These are phyloP conservation scores for Pseudopithomyces maydicus DNA, from an alignment of 2,329 filamentous ascomycete genomes.

Conservation along the genomic window DNA sequence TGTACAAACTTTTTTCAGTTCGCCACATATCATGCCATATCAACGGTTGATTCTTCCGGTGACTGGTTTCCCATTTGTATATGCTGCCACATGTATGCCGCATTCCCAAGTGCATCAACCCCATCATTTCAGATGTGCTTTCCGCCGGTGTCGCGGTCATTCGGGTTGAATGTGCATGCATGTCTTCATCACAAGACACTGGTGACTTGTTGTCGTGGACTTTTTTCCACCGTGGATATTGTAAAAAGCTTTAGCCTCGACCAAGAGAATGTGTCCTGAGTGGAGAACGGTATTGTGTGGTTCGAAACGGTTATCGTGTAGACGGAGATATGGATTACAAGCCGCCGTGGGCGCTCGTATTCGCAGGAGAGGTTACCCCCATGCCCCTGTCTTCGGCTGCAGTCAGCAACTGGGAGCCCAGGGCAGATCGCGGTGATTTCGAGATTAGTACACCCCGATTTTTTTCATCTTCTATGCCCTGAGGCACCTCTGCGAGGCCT, in stretches of 20 bases:
- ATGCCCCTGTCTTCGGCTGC: neutral
- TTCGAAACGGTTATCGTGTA: neutral
- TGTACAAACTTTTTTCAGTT: neutral
- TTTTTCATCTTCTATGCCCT: no score
- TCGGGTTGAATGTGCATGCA: no score
- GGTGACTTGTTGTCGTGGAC: no score
- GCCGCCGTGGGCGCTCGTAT: neutral
- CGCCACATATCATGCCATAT: neutral
- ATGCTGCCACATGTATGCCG: no score
- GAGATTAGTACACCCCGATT: no score
- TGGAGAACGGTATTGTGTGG: constrained; percentile 10
- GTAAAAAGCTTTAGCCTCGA: constrained; percentile 5
- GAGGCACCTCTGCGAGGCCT: neutral
- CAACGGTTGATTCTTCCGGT: no score
- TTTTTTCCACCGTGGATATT: constrained; percentile 1
- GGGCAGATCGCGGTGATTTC: no score
- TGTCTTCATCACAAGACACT: no score
- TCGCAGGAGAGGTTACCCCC: constrained; percentile 8
- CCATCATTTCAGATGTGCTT: no score
- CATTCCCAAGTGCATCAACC: no score
- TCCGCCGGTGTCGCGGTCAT: no score
- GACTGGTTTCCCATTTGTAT: no score
- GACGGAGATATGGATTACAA: neutral
- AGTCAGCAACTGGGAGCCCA: neutral
- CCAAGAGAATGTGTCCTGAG: constrained; percentile 14